Conservation (phyloP, 352 stramenopile species). For the Heterotrichella gracilis region DNA sequence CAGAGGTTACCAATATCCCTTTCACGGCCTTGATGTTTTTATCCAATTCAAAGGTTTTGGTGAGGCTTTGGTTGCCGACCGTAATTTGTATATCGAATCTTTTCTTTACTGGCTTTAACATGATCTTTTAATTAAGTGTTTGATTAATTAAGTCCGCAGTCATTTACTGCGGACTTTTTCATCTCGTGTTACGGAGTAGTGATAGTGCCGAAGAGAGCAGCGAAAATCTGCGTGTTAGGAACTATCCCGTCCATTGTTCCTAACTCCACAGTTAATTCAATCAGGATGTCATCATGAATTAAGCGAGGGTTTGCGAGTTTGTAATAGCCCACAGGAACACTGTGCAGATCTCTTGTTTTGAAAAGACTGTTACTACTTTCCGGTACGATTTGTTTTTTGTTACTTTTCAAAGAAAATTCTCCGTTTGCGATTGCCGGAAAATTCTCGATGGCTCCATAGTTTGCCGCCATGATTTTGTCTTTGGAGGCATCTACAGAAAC, state of each 20-base stretch:
- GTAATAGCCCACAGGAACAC: not conserved
- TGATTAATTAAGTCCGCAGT: not conserved
- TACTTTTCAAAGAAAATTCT: not conserved
- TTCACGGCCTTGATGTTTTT: not conserved
- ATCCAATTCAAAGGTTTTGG: not conserved
- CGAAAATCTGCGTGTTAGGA: not conserved
- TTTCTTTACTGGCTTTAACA: constrained; percentile 8
- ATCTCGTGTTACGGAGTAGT: not conserved
- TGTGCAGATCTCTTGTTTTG: not conserved
- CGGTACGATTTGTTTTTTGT: not conserved
- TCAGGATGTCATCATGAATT: not conserved
- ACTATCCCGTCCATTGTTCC: not conserved
- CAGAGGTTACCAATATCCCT: not conserved
- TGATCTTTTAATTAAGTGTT: not conserved
- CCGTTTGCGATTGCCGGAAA: not conserved
- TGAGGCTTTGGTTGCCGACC: not conserved
- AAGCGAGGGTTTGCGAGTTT: not conserved
- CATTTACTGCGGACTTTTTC: not conserved
- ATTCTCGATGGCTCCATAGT: not conserved
- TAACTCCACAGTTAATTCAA: not conserved
- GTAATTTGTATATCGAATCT: not conserved
- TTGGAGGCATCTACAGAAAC: not conserved
- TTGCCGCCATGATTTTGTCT: not conserved
- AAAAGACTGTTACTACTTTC: not conserved
- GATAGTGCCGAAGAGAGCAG: not conserved